These are phyloP conservation scores for Epichloe baconii DNA, from an alignment of 2,329 filamentous ascomycete genomes.

Conservation along the genomic window DNA sequence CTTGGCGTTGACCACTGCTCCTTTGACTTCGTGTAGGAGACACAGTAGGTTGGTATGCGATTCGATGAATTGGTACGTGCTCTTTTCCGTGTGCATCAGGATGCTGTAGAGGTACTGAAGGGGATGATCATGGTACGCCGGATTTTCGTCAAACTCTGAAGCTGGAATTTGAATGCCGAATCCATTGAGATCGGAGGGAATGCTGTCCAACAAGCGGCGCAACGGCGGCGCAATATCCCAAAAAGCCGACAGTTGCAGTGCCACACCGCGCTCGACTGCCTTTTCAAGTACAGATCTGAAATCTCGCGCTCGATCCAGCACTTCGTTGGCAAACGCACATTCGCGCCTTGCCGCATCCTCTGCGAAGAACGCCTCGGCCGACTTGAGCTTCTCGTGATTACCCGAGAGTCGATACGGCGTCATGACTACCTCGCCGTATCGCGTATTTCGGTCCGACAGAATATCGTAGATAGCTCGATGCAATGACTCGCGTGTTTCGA, in stretches of 20 bases:
- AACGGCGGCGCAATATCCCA: constrained; percentile 94
- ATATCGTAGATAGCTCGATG: constrained; percentile 79
- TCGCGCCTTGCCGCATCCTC: constrained; percentile 64
- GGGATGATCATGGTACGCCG: constrained; percentile 65
- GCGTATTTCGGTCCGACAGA: constrained; percentile 70
- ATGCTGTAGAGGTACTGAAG: constrained; percentile 83
- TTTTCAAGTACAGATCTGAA: constrained; percentile 70
- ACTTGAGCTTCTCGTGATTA: constrained; percentile 65
- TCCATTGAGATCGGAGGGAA: constrained; percentile 45
- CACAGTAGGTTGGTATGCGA: constrained; percentile 84
- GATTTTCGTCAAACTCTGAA: constrained; percentile 75
- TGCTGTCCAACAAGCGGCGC: constrained; percentile 62
- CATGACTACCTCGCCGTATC: constrained; percentile 74
- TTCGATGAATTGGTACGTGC: constrained; percentile 94
- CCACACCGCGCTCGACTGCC: constrained; percentile 77
- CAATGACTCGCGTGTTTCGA: constrained; percentile 80
- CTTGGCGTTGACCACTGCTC: constrained; percentile 58
- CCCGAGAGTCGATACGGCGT: constrained; percentile 64
- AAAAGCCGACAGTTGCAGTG: constrained; percentile 84
- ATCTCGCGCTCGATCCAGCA: constrained; percentile 58
- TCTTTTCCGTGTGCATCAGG: constrained; percentile 78
- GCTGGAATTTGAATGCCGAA: constrained; percentile 69
- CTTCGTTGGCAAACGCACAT: constrained; percentile 56
- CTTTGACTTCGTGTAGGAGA: constrained; percentile 79
- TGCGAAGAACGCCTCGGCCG: constrained; percentile 70